phyloP scores from a whole-genome alignment of 176 grass and related monocot genomes.

The Oryza glumipatula region DNA sequence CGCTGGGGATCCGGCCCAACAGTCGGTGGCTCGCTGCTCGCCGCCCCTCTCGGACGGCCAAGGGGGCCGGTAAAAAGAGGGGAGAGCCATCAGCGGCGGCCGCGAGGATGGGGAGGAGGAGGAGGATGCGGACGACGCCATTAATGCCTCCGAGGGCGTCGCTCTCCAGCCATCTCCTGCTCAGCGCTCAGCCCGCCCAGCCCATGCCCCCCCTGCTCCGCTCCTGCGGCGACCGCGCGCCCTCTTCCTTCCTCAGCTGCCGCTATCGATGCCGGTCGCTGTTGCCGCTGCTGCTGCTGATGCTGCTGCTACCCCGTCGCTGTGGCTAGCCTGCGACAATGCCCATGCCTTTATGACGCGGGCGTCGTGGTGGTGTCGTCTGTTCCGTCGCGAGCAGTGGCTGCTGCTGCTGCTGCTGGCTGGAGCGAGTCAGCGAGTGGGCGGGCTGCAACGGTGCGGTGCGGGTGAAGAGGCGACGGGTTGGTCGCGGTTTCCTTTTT shows the following conservation, averaged over 20 bases:
- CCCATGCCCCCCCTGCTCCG: conserved; percentile 46
- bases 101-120: conserved; percentile 11
- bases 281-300: conserved; percentile 32
- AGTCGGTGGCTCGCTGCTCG: background rate
- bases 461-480: conserved; percentile 2
- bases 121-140: conserved; percentile 25
- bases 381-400: background rate
- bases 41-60: background rate
- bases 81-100: conserved; percentile 29
- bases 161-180: conserved; percentile 58
- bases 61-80: conserved; percentile 36
- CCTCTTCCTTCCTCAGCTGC: conserved; percentile 30
- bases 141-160: conserved; percentile 60
- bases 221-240: conserved; percentile 20
- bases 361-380: conserved; percentile 4
- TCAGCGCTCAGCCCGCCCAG: background rate
- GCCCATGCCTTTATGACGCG: conserved; percentile 56
- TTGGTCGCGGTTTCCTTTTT: conserved; percentile 32
- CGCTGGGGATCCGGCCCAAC: background rate
- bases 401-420: background rate
- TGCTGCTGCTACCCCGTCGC: conserved; percentile 42
- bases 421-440: background rate
- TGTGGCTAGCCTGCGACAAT: conserved; percentile 40
- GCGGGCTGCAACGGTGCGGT: background rate
- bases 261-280: conserved; percentile 48